Evolutionary conservation across 2,329 filamentous ascomycete genomes (phyloP).

Genomic region (Cercospora canescens): DNA sequence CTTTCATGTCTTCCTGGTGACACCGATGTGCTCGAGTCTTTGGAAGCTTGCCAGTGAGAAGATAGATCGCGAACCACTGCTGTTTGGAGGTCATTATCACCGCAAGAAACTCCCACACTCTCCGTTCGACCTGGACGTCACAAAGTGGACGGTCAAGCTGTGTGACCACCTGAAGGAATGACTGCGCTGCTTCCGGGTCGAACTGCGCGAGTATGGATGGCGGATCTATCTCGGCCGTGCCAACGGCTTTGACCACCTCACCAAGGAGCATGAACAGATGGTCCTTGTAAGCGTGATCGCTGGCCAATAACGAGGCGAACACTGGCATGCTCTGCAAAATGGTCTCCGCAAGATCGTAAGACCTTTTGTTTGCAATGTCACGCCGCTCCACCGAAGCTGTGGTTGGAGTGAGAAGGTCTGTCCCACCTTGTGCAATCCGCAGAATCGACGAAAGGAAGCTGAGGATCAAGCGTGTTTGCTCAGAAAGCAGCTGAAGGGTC

Average conservation of each 20-base stretch:
- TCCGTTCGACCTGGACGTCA: constrained; percentile 62
- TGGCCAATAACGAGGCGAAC: constrained; percentile 27
- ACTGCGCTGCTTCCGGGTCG: constrained; percentile 76
- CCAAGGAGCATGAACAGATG: constrained; percentile 24
- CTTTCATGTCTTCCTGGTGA: constrained; percentile 52
- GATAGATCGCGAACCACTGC: constrained; percentile 92
- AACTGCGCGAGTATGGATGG: constrained; percentile 93
- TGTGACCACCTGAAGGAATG: constrained; percentile 77
- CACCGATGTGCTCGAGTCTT: constrained; percentile 60
- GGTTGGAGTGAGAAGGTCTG: constrained; percentile 9
- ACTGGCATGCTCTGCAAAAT: constrained; percentile 27
- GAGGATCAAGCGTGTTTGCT: constrained; percentile 21
- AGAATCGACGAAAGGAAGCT: constrained; percentile 24
- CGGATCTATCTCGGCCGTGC: constrained; percentile 61
- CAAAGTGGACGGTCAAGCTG: constrained; percentile 74
- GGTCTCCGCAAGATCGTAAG: constrained; percentile 15
- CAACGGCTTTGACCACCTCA: constrained; percentile 26
- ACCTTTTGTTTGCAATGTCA: constrained; percentile 10
- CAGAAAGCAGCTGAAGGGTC: constrained; percentile 18
- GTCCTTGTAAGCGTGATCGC: constrained; percentile 26
- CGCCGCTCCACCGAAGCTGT: background rate
- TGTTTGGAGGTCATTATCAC: constrained; percentile 85
- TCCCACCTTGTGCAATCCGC: constrained; percentile 18
- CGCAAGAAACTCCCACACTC: constrained; percentile 83
- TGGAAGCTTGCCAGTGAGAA: constrained; percentile 85